phyloP scores from a whole-genome alignment of 495 filamentous ascomycete species.

The Penicilliopsis zonata region DNA sequence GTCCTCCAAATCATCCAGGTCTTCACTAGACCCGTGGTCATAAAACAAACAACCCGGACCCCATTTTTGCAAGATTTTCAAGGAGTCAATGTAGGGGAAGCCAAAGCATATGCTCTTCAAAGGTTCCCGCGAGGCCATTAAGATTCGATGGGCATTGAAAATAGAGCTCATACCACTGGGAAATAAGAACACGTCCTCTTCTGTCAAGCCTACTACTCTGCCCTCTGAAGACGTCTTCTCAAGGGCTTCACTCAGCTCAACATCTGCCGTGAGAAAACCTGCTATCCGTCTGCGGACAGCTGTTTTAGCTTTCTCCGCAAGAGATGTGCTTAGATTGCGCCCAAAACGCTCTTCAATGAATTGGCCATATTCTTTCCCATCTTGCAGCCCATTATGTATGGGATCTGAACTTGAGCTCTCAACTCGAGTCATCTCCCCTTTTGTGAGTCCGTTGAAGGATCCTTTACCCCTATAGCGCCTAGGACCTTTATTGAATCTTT shows the following conservation, averaged over 20 bases:
- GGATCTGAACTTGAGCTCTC: conserved; percentile 4
- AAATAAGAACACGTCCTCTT: conserved; percentile 82
- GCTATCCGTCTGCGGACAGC: conserved; percentile 83
- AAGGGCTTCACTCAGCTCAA: conserved; percentile 55
- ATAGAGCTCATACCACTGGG: conserved; percentile 92
- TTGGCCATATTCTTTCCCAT: conserved; percentile 55
- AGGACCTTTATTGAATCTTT: conserved; percentile 50
- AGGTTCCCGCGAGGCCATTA: conserved; percentile 42
- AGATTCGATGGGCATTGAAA: conserved; percentile 68
- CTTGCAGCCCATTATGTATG: conserved; percentile 15
- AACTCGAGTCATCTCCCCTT: conserved; percentile 5
- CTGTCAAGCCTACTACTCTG: conserved; percentile 59
- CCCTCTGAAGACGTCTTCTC: conserved; percentile 27
- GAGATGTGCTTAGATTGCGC: conserved; percentile 68
- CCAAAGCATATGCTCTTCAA: conserved; percentile 35
- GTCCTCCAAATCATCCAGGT: conserved; percentile 75
- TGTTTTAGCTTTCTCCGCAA: conserved; percentile 69
- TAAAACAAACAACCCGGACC: conserved; percentile 87
- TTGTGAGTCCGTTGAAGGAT: conserved; percentile 22
- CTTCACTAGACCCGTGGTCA: conserved; percentile 66
- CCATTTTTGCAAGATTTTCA: conserved; percentile 92
- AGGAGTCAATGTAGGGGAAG: conserved; percentile 92
- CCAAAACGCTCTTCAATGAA: conserved; percentile 96
- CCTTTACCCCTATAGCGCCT: conserved; percentile 55
- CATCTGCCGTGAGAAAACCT: conserved; percentile 64